Evolutionary conservation across 768 basidiomycete species (phyloP).

Genomic region (Baorangia bicolor): DNA sequence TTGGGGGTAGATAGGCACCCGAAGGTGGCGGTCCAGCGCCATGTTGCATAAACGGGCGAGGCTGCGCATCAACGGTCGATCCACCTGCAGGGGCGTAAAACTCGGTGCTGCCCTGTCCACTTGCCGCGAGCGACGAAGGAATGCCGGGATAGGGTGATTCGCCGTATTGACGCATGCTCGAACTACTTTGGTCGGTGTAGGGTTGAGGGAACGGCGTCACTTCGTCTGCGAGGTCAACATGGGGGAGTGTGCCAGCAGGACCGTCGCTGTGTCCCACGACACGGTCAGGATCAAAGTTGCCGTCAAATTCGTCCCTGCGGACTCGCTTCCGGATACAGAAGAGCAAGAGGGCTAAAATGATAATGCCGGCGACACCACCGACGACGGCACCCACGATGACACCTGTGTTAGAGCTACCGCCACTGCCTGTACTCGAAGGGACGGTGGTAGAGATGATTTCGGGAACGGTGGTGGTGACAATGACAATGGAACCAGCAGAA

Average conservation of each 20-base stretch:
- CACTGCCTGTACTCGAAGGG: not conserved
- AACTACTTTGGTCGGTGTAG: constrained; percentile 1
- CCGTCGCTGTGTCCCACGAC: constrained; percentile 30
- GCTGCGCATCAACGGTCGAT: constrained; percentile 4
- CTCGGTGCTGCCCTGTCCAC: constrained; percentile 4
- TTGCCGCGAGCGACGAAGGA: not conserved
- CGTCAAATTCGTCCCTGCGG: constrained; percentile 44
- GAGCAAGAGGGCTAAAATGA: constrained; percentile 27
- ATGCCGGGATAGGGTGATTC: constrained; percentile 8
- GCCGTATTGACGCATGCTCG: constrained; percentile 27
- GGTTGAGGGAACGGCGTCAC: constrained; percentile 23
- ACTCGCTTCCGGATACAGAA: constrained; percentile 29
- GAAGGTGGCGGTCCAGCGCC: not conserved
- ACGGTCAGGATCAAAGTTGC: constrained; percentile 50
- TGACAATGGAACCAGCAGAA: constrained; percentile 17
- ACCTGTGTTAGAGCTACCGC: constrained; percentile 27
- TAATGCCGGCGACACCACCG: constrained; percentile 40
- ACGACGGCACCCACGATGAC: constrained; percentile 56
- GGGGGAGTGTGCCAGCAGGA: constrained; percentile 28
- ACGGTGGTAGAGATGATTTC: constrained; percentile 15
- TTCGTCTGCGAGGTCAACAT: constrained; percentile 30
- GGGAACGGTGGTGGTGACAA: constrained; percentile 19
- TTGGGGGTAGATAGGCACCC: constrained; percentile 1
- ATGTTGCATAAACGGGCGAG: constrained; percentile 2
- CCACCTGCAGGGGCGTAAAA: constrained; percentile 3